These are phyloP conservation scores for Phialocephala subalpina DNA, from an alignment of 2,329 filamentous ascomycete species.

Conservation along the genomic window DNA sequence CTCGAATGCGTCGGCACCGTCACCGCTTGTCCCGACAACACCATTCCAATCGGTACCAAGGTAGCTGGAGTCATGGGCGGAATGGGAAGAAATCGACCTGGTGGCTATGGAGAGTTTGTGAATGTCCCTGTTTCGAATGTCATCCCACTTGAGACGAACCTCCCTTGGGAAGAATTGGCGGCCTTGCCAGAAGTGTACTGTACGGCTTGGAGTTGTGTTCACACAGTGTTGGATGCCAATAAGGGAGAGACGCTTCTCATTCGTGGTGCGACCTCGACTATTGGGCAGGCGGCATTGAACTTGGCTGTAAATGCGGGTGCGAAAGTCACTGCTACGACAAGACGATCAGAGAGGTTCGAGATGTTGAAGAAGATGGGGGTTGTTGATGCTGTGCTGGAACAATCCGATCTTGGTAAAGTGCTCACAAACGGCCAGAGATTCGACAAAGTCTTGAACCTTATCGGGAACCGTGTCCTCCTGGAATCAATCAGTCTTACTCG, in stretches of 20 bases:
- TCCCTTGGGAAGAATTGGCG: conserved; percentile 50
- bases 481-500: conserved; percentile 48
- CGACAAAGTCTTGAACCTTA: conserved; percentile 49
- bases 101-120: conserved; percentile 51
- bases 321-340: conserved; percentile 50
- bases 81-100: conserved; percentile 48
- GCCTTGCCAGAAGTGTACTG: conserved; percentile 51
- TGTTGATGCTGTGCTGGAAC: conserved; percentile 40
- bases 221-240: conserved; percentile 46
- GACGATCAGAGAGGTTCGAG: conserved; percentile 42
- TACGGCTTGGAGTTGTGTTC: conserved; percentile 50
- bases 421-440: conserved; percentile 38
- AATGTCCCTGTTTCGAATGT: conserved; percentile 46
- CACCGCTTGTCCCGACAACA: conserved; percentile 45
- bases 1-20: conserved; percentile 54
- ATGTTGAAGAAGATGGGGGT: conserved; percentile 44
- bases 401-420: conserved; percentile 30
- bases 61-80: conserved; percentile 53
- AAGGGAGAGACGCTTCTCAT: conserved; percentile 48
- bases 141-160: conserved; percentile 37
- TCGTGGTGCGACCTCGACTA: conserved; percentile 50
- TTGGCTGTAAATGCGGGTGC: conserved; percentile 47
- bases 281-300: conserved; percentile 51
- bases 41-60: conserved; percentile 44
- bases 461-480: conserved; percentile 49